These are phyloP conservation scores for Candolleomyces eurysporus DNA, from an alignment of 768 basidiomycete genomes.

Conservation along the genomic window DNA sequence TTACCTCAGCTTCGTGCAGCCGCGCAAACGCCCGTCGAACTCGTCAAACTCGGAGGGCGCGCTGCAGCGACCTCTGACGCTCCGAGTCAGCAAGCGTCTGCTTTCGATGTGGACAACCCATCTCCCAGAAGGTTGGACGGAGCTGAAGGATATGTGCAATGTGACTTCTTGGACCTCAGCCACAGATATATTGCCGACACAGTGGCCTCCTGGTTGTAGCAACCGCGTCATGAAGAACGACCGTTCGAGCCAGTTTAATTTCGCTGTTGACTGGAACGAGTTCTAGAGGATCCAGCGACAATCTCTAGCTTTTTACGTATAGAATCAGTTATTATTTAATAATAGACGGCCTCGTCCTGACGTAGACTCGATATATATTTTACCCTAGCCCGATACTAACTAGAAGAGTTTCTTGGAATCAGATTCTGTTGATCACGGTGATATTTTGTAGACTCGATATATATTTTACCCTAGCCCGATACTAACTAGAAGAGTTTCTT, in stretches of 20 bases:
- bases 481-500: too few relatives aligned
- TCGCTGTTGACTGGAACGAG: slow-evolving; percentile 11
- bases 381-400: too few relatives aligned
- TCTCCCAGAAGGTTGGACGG: not conserved
- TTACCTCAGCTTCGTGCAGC: slow-evolving; percentile 5
- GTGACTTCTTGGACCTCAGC: not conserved
- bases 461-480: too few relatives aligned
- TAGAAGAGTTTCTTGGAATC: too few relatives aligned
- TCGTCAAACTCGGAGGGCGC: too few relatives aligned
- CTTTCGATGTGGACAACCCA: not conserved
- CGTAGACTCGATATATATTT: too few relatives aligned
- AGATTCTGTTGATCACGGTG: too few relatives aligned
- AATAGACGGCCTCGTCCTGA: too few relatives aligned
- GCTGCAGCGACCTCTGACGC: not conserved
- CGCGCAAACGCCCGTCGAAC: not conserved
- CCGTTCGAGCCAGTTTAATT: slow-evolving; percentile 8
- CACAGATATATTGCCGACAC: not conserved
- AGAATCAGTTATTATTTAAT: too few relatives aligned
- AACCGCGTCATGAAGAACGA: not conserved
- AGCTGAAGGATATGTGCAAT: not conserved
- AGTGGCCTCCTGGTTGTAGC: slow-evolving; percentile 4
- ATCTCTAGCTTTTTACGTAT: not conserved
- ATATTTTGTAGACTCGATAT: too few relatives aligned
- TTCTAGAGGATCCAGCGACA: not conserved
- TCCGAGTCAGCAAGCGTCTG: slow-evolving; percentile 3